These are phyloP conservation scores for Melampsora larici-populina DNA, from an alignment of 1,284 basidiomycete species.

Conservation along the genomic window DNA sequence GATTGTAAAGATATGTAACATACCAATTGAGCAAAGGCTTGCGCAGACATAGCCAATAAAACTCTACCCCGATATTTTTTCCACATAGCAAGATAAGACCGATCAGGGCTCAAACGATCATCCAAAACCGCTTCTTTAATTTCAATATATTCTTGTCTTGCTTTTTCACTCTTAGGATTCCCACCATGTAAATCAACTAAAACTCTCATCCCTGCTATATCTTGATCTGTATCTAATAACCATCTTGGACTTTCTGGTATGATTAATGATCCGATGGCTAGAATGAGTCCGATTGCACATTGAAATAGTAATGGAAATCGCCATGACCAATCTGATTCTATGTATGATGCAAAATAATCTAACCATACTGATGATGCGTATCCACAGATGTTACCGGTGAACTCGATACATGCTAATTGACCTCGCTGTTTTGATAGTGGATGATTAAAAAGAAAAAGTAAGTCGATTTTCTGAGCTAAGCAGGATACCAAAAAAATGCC, in stretches of 20 bases:
- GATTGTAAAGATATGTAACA: slow-evolving; percentile 49
- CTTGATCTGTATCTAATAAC: slow-evolving; percentile 84
- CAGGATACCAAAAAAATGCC: background rate
- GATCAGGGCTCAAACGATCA: slow-evolving; percentile 74
- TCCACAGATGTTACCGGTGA: slow-evolving; percentile 78
- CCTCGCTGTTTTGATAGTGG: slow-evolving; percentile 63
- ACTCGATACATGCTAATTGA: slow-evolving; percentile 91
- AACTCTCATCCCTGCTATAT: slow-evolving; percentile 79
- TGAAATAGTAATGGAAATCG: slow-evolving; percentile 56
- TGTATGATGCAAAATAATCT: slow-evolving; percentile 88
- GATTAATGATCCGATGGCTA: slow-evolving; percentile 75
- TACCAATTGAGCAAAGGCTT: slow-evolving; percentile 90
- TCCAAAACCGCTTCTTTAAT: slow-evolving; percentile 82
- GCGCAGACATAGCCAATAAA: slow-evolving; percentile 92
- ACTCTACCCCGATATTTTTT: slow-evolving; percentile 80
- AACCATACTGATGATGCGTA: slow-evolving; percentile 95
- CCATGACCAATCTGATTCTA: slow-evolving; percentile 55
- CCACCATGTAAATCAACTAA: slow-evolving; percentile 85
- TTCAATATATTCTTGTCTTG: slow-evolving; percentile 81
- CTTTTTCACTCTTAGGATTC: slow-evolving; percentile 68
- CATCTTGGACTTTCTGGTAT: slow-evolving; percentile 95
- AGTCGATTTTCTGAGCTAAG: slow-evolving; percentile 32
- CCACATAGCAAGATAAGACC: slow-evolving; percentile 83
- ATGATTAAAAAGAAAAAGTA: slow-evolving; percentile 43
- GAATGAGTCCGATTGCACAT: slow-evolving; percentile 72